Conservation (phyloP, 176 grass and related monocot species). For the Puya raimondii region DNA sequence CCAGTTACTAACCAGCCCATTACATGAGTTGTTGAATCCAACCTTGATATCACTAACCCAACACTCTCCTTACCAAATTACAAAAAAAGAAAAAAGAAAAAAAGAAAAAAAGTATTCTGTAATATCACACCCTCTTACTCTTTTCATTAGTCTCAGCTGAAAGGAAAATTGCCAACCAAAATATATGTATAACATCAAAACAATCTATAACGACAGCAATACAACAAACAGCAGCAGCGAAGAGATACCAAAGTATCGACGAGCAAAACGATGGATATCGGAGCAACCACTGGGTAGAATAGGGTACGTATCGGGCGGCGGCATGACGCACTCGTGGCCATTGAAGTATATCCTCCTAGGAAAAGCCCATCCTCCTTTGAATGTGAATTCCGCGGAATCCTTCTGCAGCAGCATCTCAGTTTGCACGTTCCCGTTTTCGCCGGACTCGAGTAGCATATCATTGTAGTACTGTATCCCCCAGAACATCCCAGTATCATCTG, state of each 20-base stretch:
- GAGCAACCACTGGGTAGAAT: slow-evolving; percentile 34
- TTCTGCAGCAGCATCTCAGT: slow-evolving; percentile 60
- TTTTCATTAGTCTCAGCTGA: neutral
- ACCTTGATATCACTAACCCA: too few relatives aligned
- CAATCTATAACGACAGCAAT: neutral
- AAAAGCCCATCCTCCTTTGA: slow-evolving; percentile 55
- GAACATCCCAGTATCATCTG: slow-evolving; percentile 62
- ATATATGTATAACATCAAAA: neutral
- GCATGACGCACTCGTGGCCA: slow-evolving; percentile 59
- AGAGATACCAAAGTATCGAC: neutral
- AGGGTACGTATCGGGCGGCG: slow-evolving; percentile 49
- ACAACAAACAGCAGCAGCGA: neutral
- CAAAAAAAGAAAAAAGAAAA: too few relatives aligned
- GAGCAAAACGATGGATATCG: neutral
- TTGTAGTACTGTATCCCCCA: slow-evolving; percentile 63
- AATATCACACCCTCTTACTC: too few relatives aligned
- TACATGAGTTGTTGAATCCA: too few relatives aligned
- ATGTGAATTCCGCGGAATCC: slow-evolving; percentile 36
- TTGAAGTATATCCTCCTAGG: slow-evolving; percentile 57
- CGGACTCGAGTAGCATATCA: slow-evolving; percentile 45
- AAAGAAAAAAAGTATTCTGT: too few relatives aligned
- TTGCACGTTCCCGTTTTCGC: slow-evolving; percentile 45
- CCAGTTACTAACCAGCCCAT: too few relatives aligned
- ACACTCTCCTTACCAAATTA: too few relatives aligned
- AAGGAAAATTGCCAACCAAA: neutral